Evolutionary conservation across 2,329 filamentous ascomycete genomes (phyloP).

Genomic region (Fusarium foetens): DNA sequence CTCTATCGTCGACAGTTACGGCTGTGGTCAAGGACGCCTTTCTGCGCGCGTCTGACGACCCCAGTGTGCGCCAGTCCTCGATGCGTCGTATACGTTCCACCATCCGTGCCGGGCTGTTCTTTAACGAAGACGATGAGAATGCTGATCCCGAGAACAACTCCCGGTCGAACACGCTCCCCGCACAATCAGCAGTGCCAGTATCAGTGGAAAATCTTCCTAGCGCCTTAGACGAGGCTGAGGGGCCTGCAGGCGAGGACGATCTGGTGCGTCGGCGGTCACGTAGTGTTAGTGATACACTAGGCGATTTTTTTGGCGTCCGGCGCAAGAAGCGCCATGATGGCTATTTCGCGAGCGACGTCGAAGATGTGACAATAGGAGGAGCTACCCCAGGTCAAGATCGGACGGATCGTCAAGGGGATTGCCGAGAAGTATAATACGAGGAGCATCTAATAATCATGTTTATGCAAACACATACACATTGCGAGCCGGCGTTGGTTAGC

Average conservation of each 20-base stretch:
- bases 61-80: slow-evolving; percentile 55
- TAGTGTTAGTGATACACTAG: slow-evolving; percentile 56
- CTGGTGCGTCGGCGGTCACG: slow-evolving; percentile 48
- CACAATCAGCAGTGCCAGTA: slow-evolving; percentile 33
- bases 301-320: slow-evolving; percentile 52
- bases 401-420: slow-evolving; percentile 10
- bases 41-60: slow-evolving; percentile 56
- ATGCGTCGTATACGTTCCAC: slow-evolving; percentile 60
- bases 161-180: slow-evolving; percentile 23
- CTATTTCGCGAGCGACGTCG: slow-evolving; percentile 35
- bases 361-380: slow-evolving; percentile 28
- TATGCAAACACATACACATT: slow-evolving; percentile 30
- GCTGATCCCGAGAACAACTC: slow-evolving; percentile 16
- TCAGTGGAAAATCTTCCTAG: slow-evolving; percentile 44
- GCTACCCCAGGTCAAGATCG: slow-evolving; percentile 14
- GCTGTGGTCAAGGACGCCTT: slow-evolving; percentile 67
- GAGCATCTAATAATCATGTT: slow-evolving; percentile 30
- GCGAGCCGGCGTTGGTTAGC: slow-evolving; percentile 29
- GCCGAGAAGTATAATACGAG: slow-evolving; percentile 19
- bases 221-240: slow-evolving; percentile 33
- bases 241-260: slow-evolving; percentile 24
- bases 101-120: slow-evolving; percentile 65
- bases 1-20: slow-evolving; percentile 67
- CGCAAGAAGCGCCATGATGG: slow-evolving; percentile 47
- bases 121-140: slow-evolving; percentile 57